Base-by-base conservation (phyloP, 805 yeast species). In the Yamadazyma sp. region DNA sequence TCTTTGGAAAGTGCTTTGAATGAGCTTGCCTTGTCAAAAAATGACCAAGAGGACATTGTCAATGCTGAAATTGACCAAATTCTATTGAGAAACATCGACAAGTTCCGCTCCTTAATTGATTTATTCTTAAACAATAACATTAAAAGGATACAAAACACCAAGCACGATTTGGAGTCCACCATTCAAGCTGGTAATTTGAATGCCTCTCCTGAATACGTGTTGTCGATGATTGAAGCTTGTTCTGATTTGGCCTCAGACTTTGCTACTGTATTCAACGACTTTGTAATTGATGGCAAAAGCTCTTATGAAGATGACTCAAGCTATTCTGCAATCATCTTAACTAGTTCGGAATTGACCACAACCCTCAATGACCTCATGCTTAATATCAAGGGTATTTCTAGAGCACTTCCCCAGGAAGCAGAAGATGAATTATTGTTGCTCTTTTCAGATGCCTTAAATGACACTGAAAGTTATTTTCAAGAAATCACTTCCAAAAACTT, bases 121-220 rank as follows among this genome's bases (percentile, higher is more conserved):
- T 79, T 90, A 7, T 75, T 87, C 33, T 66, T 88, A 43, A 70
- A 67, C 15, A 75, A 84, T 46, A 87, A 85, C 30, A 76, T 84
- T 18, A 78, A 79, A 44, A 70, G 88, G 35, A 72, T 88, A 37
- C 95, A 88, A 60, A 87, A 84, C 47, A 64, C 84, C 0, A 64
- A 75, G 27, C 82, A 76, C 52, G 88, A 82, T 50, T 66, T 86
- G 44, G 82, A 79, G 38, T 82, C 90, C 4, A 86, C 93, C 20
- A 77, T 83, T 77, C 87, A 84, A 59, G 86, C 88, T 3, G 93
- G 93, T 38, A 85, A 84, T 54, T 78, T 80, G 47, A 80, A 80
- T 55, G 72, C 93, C 2, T 76, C 91, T 0, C 85, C 91, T 2
- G 80, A 76, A 46, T 82, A 77, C 49, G 59, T 83, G 15, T 64